Evolutionary conservation across 768 basidiomycete species (phyloP), one percentile per base, ranked within the genome.

Genomic region (Hygrocybe coccinea): DNA sequence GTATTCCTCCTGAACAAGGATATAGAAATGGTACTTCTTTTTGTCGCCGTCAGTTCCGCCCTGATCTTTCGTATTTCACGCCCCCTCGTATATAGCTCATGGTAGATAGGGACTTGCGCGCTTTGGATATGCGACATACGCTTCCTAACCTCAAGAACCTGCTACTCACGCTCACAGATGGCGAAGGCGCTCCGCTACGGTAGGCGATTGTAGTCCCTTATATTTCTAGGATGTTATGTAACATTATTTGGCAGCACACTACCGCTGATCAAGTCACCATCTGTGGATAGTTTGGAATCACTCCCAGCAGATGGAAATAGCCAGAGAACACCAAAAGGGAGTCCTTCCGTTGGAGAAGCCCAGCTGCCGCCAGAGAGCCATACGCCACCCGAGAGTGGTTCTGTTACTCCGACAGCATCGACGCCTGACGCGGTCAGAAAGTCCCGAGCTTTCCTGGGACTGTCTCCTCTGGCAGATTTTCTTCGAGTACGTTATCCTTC

Each of bases 1-100:
- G 95, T 98, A 3, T 98, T 94, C 69, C 72, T 99, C 39, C 76
- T 98, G 33, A 99, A 99, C 75, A 99, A 98, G 71, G 80, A 99
- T 70, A 94, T 99, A 60, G 95, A 99, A 74, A 78, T 94, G 81
- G 94, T 95, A 58, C 79, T 60, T 22, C 22, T 41, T 39, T 25
- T 44, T 44, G n/a, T n/a, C n/a, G n/a, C n/a, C n/a, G n/a, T n/a
- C n/a, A n/a, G n/a, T n/a, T n/a, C n/a, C n/a, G n/a, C 14, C 33
- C 37, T 19, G 39, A 17, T 17, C 33, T 49, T 45, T 64, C 41
- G 61, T 47, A 45, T 25, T 21, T 55, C 57, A 17, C 45, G 57
- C 38, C 22, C 47, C 62, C 43, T 41, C 48, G 53, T 37, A 56
- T 38, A 17, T 64, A 97, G 94, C 81, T 97, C 51, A 95, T 95